Evolutionary conservation across 345 rosid genomes (phyloP), one percentile per base, ranked within the genome.

Genomic region (Heritiera littoralis): DNA sequence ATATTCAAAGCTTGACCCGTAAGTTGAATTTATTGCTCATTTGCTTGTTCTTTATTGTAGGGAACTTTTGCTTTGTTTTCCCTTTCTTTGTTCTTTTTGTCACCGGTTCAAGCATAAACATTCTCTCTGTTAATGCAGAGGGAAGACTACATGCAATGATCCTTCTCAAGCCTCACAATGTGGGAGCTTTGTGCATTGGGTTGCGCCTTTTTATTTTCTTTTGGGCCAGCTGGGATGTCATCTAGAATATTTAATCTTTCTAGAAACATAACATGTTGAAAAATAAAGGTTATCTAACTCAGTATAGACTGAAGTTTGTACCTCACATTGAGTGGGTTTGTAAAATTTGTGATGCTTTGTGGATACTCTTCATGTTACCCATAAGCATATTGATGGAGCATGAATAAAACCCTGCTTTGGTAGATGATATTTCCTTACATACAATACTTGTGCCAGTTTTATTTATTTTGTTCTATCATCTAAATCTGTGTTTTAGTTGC

Each of bases 1-100:
- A 96, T 69, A 92, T 96, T 86, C 86, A 88, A 79, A 65, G 3
- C 49, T 82, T 96, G 86, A 86, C 0, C 28, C 88, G 98, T 94
- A 85, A 89, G 98, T 86, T 82, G 40, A 67, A 60, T 43, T 76
- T 79, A 71, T n/a, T 79, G 75, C 32, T 54, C 6, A 10, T 78
- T 66, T 81, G 46, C 75, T 70, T 54, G 6, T 64, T 77, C 55
- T 43, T 72, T 32, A 52, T 52, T 72, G 46, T 72, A 52, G 15
- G 32, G 46, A 72, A 52, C n/a, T 71, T 30, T 48, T 64, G 15
- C 18, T 15, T 73, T 18, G 5, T 66, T 64, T 23, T 23, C 28
- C 28, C 28, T 23, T 23, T 23, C 28, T 23, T 23, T 23, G 28
- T 23, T 23, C 28, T 23, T 23, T 23, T 23, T 23, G 28, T 23